These are phyloP conservation scores for Boletus rufocinnamomeus DNA, from an alignment of 768 basidiomycete species.

Conservation along the genomic window DNA sequence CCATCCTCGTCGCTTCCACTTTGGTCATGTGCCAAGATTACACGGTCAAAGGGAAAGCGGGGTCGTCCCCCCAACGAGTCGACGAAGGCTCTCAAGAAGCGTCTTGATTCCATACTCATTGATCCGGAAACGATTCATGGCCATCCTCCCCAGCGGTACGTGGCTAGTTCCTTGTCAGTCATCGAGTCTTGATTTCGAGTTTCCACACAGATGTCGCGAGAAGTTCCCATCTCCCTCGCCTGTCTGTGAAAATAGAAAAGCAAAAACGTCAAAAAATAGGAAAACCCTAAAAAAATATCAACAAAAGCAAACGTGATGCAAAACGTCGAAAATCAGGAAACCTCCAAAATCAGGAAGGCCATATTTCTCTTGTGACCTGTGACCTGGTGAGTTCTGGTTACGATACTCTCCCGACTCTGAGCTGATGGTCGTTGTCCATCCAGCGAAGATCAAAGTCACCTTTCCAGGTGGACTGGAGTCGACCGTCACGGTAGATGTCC, in stretches of 20 bases:
- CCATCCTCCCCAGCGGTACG: slow-evolving; percentile 3
- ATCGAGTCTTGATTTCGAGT: not conserved
- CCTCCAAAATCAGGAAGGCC: not conserved
- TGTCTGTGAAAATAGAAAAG: not conserved
- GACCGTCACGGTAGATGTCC: not conserved
- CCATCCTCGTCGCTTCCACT: slow-evolving; percentile 8
- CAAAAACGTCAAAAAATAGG: not conserved
- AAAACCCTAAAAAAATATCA: not conserved
- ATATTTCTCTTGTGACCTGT: not conserved
- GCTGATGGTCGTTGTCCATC: not conserved
- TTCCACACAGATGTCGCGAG: not conserved
- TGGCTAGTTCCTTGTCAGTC: not conserved
- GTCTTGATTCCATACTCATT: slow-evolving; percentile 8
- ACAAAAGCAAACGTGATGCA: not conserved
- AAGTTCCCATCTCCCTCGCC: not conserved
- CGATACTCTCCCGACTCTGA: not conserved
- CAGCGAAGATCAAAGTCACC: not conserved
- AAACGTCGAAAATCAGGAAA: not conserved
- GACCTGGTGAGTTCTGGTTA: not conserved
- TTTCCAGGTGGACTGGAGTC: not conserved
- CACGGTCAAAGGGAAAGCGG: slow-evolving; percentile 11
- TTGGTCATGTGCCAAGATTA: slow-evolving; percentile 22
- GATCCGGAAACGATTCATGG: slow-evolving; percentile 10
- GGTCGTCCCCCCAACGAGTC: not conserved
- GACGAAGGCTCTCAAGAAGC: slow-evolving; percentile 10